Evolutionary conservation across 768 basidiomycete species (phyloP).

Genomic region (Lyophyllum semitale): DNA sequence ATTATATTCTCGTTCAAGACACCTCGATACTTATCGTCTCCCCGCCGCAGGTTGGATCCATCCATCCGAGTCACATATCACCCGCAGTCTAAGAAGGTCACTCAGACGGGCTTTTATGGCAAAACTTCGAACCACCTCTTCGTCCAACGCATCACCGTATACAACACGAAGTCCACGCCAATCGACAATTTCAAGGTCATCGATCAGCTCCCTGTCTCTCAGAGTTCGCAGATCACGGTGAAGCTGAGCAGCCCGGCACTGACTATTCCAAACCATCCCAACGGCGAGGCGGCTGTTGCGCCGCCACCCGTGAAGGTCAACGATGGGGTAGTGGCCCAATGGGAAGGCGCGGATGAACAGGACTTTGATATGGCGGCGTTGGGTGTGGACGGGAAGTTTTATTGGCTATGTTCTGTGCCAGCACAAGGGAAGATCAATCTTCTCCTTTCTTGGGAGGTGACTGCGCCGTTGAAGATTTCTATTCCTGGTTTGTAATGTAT

Average conservation of each 20-base stretch:
- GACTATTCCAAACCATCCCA: background rate
- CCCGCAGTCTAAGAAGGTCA: conserved; percentile 32
- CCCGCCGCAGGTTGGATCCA: conserved; percentile 33
- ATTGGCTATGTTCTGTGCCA: background rate
- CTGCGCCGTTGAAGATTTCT: background rate
- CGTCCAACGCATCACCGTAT: conserved; percentile 37
- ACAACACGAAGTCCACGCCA: conserved; percentile 33
- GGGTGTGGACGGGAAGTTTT: background rate
- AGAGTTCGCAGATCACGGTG: conserved; percentile 31
- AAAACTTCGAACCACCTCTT: conserved; percentile 30
- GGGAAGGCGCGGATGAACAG: no score
- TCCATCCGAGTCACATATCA: conserved; percentile 41
- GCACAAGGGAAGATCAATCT: conserved; percentile 4
- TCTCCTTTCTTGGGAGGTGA: conserved; percentile 1
- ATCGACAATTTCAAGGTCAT: conserved; percentile 30
- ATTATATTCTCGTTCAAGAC: background rate
- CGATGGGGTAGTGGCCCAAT: no score
- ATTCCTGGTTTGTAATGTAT: no score
- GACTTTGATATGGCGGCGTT: background rate
- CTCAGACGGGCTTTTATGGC: conserved; percentile 33
- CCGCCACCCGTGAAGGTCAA: no score
- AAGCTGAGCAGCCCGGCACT: conserved; percentile 31
- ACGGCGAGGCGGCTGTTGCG: no score
- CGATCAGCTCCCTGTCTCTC: conserved; percentile 38
- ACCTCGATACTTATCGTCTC: background rate